Percentiles rank a stretch among this genome's conserved stretches.
Conservation (phyloP, 148 eudicot species). For the Polygonum aviculare region DNA sequence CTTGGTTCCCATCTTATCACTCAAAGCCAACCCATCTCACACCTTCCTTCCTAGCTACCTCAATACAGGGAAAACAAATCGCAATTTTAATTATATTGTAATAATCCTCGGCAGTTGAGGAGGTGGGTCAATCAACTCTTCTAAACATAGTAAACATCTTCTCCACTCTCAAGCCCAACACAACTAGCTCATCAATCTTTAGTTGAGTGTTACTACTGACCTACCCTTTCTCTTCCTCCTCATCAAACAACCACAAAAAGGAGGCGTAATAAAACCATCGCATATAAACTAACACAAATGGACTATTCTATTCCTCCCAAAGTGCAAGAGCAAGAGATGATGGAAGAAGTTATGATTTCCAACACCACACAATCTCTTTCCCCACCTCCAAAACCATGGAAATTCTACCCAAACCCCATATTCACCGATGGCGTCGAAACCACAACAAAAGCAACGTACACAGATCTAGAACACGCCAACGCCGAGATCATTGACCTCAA, state of each 20-base stretch:
- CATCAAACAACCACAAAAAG: background rate
- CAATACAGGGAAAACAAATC: background rate
- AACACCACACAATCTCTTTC: background rate
- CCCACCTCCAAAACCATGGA: background rate
- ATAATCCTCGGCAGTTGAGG: background rate
- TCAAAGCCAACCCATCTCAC: background rate
- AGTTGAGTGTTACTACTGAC: background rate
- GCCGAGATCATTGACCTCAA: background rate
- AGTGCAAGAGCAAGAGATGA: background rate
- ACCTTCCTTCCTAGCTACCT: background rate
- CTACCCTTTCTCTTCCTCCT: background rate
- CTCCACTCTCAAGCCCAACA: background rate
- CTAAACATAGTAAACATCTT: background rate
- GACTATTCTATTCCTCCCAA: background rate
- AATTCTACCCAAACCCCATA: slow-evolving; percentile 1
- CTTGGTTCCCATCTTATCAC: background rate
- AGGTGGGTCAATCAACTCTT: background rate
- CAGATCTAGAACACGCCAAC: background rate
- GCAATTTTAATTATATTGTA: background rate
- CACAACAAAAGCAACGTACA: background rate
- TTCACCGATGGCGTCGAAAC: background rate
- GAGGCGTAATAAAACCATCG: background rate
- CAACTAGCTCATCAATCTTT: background rate
- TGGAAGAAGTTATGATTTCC: background rate
- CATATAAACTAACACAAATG: background rate